Conservation (phyloP, 1,284 basidiomycete genomes). For the Irpex rosettiformis region DNA sequence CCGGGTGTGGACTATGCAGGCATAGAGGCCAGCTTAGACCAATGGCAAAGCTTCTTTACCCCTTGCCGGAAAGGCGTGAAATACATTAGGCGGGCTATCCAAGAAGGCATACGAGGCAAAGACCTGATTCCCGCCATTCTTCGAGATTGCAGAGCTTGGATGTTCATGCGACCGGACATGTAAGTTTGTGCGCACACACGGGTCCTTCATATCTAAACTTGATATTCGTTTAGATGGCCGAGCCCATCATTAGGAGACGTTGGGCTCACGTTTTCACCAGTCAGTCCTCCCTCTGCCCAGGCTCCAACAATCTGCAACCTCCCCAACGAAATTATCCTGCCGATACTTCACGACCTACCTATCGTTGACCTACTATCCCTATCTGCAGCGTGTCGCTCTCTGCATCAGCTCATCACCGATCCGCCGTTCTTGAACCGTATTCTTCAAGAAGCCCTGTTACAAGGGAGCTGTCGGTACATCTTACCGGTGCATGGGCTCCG, state of each 20-base stretch:
- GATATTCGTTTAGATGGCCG: constrained; percentile 9
- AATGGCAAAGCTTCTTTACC: constrained; percentile 10
- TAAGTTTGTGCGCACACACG: constrained; percentile 3
- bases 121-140: constrained; percentile 9
- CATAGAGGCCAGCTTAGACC: constrained; percentile 9
- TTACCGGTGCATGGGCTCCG: constrained; percentile 4
- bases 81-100: constrained; percentile 1
- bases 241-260: neutral
- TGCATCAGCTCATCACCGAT: constrained; percentile 4
- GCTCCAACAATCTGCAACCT: constrained; percentile 2
- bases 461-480: constrained; percentile 10
- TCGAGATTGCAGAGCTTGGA: constrained; percentile 11
- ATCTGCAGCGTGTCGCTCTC: constrained; percentile 5
- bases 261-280: neutral
- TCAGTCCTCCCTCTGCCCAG: neutral
- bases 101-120: constrained; percentile 8
- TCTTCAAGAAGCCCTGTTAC: constrained; percentile 5
- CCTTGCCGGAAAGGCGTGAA: constrained; percentile 4
- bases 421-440: constrained; percentile 9
- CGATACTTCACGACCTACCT: constrained; percentile 7
- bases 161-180: constrained; percentile 14
- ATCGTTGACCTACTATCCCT: constrained; percentile 5
- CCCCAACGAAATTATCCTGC: constrained; percentile 12
- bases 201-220: too few species aligned
- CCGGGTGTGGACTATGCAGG: constrained; percentile 11